Base-by-base conservation (phyloP, 2,329 filamentous ascomycete genomes). In the Beauveria varroae region DNA sequence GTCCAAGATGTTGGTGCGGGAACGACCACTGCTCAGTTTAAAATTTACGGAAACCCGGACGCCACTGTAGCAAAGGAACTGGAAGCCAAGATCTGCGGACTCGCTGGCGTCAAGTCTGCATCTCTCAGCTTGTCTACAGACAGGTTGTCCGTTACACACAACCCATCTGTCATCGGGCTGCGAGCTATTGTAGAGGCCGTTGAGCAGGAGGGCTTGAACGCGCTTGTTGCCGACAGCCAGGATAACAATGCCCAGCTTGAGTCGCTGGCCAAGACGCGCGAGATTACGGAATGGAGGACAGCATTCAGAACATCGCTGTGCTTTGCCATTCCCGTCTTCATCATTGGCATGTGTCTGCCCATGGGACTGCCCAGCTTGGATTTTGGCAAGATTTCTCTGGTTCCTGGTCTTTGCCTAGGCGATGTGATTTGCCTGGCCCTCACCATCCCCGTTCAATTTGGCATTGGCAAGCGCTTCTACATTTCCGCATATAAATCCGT, bases 231-330 rank as follows among this genome's bases (percentile, higher is more conserved):
- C 1, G 93, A 98, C 66, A 89, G 87, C 58, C 91, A 98, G 68
- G 95, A 99, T 75, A 98, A 96, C 73, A 96, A 96, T 70, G 93
- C 95, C 1, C 95, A 99, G 72, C 83, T 99, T 2, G 92, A 98
- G 73, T 98, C 95, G 1, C 81, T 99, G 2, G 90, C 95, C 9
- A 99, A 99, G 76, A 98, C 95, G 0, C 90, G 91, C 67, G 95
- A 99, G 74, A 96, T 99, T 64, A 90, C 89, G 65, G 92, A 96
- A 74, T 99, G 95, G 95, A 86, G 85, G 64, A 84, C 80, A 34
- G 91, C 92, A 0, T 96, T 98, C 74, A 81, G 83, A 64, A 81
- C 88, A 8, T 96, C 92, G 0, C 69, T 91, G 3, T 80, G 81
- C 3, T 98, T 98, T 71, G 92, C 93, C 3, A 76, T 98, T 8